Base-by-base conservation (phyloP, 192 early-diverging fungal genomes). In the Coemansia sp. region DNA sequence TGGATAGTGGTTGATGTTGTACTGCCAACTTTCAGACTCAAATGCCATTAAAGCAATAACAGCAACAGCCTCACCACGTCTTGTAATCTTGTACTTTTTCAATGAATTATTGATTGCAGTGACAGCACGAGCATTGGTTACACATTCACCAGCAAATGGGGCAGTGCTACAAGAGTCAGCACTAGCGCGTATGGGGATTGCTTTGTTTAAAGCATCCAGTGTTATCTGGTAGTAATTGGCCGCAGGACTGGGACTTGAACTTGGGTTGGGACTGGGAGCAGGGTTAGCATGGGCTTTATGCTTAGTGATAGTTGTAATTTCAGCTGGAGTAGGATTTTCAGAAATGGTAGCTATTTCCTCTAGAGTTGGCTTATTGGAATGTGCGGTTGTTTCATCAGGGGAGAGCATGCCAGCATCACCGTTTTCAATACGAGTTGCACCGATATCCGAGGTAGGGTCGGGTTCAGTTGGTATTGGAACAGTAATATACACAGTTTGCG, bases 31-130 rank as follows among this genome's bases (percentile, higher is more conserved):
- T 18, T 38, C 68, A 2, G 77, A 80, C 63, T 80, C 77, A 24
- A 68, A 72, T 16, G 66, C 46, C 72, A 75, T 75, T 39, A 66
- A 43, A 6, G 73, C 61, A 16, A 80, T 38, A 12, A 75, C 58
- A 2, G 73, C 77, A 23, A 80, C 77, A 14, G 63, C 44, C 18
- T 80, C 77, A 11, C 66, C 59, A 8, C 77, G 68, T 24, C 48
- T 51, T 9, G 69, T 68, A 1, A 80, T 61, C 11, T 56, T 49
- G 52, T 71, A 80, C 49, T 67, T 75, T 16, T 33, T 24, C 2
- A 75, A 39, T 2, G 68, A 73, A 2, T 55, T 62, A 60, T 71
- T 67, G 11, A 80, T 63, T 16, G 60, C 46, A 0, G 41, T 67
- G 2, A 72, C 60, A 0, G 77, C 77, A 15, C 51, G 49, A 7